A percentile compares a stretch with the other conserved stretches of the same genome.
Evolutionary conservation across 352 stramenopile genomes (phyloP).

Genomic region (Pythium insidiosum): DNA sequence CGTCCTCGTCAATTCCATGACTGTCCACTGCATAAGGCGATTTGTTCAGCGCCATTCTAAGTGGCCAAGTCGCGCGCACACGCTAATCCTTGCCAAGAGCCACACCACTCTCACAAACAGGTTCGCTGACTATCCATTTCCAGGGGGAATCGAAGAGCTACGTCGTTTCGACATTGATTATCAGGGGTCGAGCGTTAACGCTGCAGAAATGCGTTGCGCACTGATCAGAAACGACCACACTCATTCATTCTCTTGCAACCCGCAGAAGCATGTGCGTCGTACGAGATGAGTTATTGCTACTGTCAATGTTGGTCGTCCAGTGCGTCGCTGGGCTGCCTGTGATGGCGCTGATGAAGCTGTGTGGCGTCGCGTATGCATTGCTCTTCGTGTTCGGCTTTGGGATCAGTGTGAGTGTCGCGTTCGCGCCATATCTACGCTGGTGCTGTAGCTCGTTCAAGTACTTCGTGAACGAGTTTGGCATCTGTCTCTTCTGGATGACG

Average conservation of each 20-base stretch:
- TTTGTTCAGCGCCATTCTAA: too few relatives aligned
- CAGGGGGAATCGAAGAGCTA: too few relatives aligned
- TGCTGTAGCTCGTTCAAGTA: conserved; percentile 23
- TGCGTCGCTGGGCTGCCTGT: conserved; percentile 28
- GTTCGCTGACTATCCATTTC: too few relatives aligned
- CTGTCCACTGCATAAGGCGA: too few relatives aligned
- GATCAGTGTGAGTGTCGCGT: conserved; percentile 32
- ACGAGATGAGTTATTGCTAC: conserved; percentile 35
- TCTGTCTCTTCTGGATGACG: conserved; percentile 32
- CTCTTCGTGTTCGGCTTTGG: conserved; percentile 26
- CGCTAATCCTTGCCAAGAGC: too few relatives aligned
- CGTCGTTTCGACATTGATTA: too few relatives aligned
- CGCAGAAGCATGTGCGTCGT: conserved; percentile 26
- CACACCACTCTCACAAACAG: too few relatives aligned
- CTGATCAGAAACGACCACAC: too few relatives aligned
- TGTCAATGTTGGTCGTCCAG: conserved; percentile 30
- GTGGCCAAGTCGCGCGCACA: too few relatives aligned
- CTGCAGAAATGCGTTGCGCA: too few relatives aligned
- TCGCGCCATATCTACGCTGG: conserved; percentile 25
- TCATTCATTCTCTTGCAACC: not conserved
- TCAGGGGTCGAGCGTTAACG: too few relatives aligned
- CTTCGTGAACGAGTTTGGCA: conserved; percentile 30
- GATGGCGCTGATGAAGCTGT: conserved; percentile 42
- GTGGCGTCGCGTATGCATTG: conserved; percentile 23
- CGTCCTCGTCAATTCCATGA: too few relatives aligned